Conservation (phyloP, 257 asterid species). For the Plantago major region DNA sequence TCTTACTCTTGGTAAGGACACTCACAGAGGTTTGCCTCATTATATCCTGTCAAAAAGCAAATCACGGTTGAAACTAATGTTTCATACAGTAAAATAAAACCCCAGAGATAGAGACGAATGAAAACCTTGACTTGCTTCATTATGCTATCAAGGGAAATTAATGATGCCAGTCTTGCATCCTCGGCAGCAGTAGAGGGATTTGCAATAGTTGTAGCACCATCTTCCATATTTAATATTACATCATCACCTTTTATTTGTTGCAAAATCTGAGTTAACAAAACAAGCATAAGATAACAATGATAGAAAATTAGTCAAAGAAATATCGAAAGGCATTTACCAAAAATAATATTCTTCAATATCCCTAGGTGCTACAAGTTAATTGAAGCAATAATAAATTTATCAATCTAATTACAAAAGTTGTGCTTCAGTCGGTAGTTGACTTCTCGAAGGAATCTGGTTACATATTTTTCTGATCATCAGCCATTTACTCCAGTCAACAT, state of each 20-base stretch:
- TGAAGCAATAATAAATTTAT: constrained; percentile 12
- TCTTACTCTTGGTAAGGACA: constrained; percentile 76
- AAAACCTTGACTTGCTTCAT: constrained; percentile 89
- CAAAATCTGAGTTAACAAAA: constrained; percentile 52
- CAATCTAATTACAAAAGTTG: not conserved
- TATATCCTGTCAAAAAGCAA: constrained; percentile 58
- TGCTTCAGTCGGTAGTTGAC: no score
- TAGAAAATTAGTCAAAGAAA: constrained; percentile 2
- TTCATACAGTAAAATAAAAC: constrained; percentile 12
- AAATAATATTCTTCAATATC: not conserved
- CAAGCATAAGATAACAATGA: constrained; percentile 12
- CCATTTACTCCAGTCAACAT: no score
- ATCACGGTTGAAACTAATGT: constrained; percentile 13
- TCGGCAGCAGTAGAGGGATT: constrained; percentile 96
- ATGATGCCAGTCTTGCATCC: constrained; percentile 96
- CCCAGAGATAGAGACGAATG: constrained; percentile 16
- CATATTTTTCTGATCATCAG: no score
- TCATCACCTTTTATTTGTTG: constrained; percentile 85
- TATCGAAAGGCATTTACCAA: not conserved
- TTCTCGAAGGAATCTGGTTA: no score
- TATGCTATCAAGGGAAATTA: constrained; percentile 86
- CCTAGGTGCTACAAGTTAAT: constrained; percentile 4
- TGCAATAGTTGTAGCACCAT: constrained; percentile 67
- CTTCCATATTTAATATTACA: constrained; percentile 67
- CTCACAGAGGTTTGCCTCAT: constrained; percentile 70